Conservation (phyloP, 148 eudicot species). For the Polygonum maritimum region DNA sequence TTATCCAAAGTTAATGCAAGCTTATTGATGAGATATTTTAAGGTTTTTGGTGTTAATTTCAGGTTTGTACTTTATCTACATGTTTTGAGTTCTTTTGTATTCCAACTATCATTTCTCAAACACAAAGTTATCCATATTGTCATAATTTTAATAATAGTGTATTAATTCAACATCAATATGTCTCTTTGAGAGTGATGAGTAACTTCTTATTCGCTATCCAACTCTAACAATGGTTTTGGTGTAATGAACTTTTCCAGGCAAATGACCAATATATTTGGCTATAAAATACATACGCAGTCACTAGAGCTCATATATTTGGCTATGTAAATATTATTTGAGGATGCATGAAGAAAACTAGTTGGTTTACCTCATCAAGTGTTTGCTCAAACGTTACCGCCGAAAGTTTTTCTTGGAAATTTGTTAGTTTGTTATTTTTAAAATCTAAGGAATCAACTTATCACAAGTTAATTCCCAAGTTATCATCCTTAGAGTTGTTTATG, state of each 20-base stretch:
- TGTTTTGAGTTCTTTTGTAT: too few species aligned
- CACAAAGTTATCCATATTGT: neutral
- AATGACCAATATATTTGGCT: slow-evolving; percentile 93
- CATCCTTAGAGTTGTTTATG: too few species aligned
- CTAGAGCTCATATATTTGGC: neutral
- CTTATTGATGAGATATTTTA: too few species aligned
- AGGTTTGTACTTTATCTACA: too few species aligned
- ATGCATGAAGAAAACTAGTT: neutral
- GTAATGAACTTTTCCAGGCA: slow-evolving; percentile 82
- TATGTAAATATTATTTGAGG: neutral
- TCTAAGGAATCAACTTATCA: too few species aligned
- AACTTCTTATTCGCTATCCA: neutral
- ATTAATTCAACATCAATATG: neutral
- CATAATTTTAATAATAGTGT: neutral
- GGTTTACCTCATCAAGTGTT: slow-evolving; percentile 68
- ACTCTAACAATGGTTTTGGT: slow-evolving; percentile 19
- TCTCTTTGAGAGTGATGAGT: neutral
- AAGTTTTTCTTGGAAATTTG: too few species aligned
- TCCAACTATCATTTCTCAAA: too few species aligned
- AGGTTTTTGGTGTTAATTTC: too few species aligned
- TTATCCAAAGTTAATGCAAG: too few species aligned
- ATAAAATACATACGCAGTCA: neutral
- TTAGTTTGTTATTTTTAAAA: too few species aligned
- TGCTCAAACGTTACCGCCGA: slow-evolving; percentile 78
- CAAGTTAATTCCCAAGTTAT: too few species aligned